These are phyloP conservation scores for Flueggea neowawraea DNA, from an alignment of 441 rosid genomes.

Conservation along the genomic window DNA sequence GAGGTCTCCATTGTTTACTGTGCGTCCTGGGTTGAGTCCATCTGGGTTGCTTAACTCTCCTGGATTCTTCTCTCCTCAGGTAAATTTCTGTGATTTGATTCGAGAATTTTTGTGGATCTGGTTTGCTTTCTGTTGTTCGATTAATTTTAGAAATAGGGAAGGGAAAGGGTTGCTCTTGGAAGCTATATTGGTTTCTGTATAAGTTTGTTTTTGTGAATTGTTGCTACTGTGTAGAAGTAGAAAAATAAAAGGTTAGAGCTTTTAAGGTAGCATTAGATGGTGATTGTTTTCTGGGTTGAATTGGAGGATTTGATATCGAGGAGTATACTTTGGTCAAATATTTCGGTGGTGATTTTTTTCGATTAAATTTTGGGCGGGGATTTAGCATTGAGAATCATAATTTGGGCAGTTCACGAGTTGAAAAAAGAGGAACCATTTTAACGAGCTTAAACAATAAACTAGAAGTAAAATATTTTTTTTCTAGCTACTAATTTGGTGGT, in stretches of 20 bases:
- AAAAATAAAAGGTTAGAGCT: too few species aligned
- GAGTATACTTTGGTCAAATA: too few species aligned
- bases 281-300: neutral
- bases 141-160: neutral
- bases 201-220: too few species aligned
- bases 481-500: neutral
- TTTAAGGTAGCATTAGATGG: neutral
- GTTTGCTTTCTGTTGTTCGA: neutral
- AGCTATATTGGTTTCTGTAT: too few species aligned
- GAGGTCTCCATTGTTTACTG: constrained; percentile 52
- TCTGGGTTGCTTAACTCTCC: constrained; percentile 81
- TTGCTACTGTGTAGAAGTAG: too few species aligned
- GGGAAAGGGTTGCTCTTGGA: neutral
- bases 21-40: constrained; percentile 86
- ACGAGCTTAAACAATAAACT: too few species aligned
- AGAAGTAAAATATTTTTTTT: too few species aligned
- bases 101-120: constrained; percentile 1
- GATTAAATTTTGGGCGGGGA: too few species aligned
- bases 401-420: too few species aligned
- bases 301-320: neutral
- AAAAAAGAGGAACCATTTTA: too few species aligned
- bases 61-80: constrained; percentile 70
- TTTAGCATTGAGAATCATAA: too few species aligned
- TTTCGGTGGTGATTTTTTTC: too few species aligned
- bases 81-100: constrained; percentile 14